Percentiles rank a stretch among this genome's conserved stretches.
Conservation (phyloP, 2,329 filamentous ascomycete species). For the Colletotrichum somersetense region DNA sequence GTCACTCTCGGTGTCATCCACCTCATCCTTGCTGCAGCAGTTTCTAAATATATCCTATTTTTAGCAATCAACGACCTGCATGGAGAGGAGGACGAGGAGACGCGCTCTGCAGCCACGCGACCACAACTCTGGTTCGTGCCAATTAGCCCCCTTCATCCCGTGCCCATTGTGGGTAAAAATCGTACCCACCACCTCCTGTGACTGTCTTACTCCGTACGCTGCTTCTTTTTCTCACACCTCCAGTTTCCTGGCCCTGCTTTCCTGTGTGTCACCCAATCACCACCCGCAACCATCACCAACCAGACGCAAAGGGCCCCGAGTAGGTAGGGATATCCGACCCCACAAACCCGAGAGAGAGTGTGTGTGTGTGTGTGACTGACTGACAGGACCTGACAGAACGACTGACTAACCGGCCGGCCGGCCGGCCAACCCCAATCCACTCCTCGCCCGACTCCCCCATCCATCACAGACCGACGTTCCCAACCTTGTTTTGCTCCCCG, state of each 20-base stretch:
- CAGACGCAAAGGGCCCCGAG: constrained; percentile 4
- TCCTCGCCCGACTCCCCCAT: not conserved
- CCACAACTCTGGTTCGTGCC: constrained; percentile 14
- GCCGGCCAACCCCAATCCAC: not conserved
- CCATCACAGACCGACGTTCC: constrained; percentile 11
- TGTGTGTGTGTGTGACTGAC: not conserved
- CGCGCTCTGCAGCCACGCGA: constrained; percentile 37
- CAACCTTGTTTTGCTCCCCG: not conserved
- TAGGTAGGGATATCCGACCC: not conserved
- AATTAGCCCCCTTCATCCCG: constrained; percentile 19
- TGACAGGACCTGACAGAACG: not conserved
- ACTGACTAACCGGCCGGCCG: not conserved
- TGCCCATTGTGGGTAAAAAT: constrained; percentile 33
- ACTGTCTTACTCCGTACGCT: not conserved
- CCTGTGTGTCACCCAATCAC: constrained; percentile 21
- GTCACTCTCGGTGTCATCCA: constrained; percentile 10
- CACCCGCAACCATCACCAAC: constrained; percentile 6
- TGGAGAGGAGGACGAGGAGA: not conserved
- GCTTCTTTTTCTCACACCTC: constrained; percentile 16
- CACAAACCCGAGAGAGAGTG: no score
- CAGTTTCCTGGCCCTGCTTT: constrained; percentile 1
- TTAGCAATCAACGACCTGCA: constrained; percentile 26
- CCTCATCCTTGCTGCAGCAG: constrained; percentile 11
- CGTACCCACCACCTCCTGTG: not conserved
- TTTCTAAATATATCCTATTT: constrained; percentile 42